Evolutionary conservation across 345 rosid genomes (phyloP).

Genomic region (Citrus medica): DNA sequence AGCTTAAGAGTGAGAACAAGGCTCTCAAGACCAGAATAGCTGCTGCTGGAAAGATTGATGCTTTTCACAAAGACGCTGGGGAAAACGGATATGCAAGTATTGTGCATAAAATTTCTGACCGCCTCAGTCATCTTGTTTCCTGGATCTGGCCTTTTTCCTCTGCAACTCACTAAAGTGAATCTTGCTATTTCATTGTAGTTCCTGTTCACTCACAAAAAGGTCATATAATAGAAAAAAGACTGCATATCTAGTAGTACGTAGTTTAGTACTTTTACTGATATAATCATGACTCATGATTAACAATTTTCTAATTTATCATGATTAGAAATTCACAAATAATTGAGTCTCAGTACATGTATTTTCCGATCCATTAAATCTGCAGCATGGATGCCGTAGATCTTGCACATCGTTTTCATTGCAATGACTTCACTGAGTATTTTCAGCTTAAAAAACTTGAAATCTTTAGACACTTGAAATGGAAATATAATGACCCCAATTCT

Average conservation of each 20-base stretch:
- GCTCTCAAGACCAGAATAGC: constrained; percentile 37
- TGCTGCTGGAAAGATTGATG: constrained; percentile 20
- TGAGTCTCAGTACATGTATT: background rate
- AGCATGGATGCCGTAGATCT: background rate
- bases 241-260: background rate
- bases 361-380: background rate
- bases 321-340: background rate
- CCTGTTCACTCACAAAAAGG: background rate
- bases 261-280: background rate
- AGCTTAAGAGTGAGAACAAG: constrained; percentile 49
- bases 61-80: constrained; percentile 2
- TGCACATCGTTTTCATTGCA: background rate
- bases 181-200: background rate
- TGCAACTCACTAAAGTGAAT: constrained; percentile 7
- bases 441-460: background rate
- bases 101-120: constrained; percentile 15
- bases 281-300: background rate
- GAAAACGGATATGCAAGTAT: constrained; percentile 10
- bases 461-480: background rate
- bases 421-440: background rate
- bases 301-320: background rate
- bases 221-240: background rate
- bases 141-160: constrained; percentile 15
- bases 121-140: constrained; percentile 11
- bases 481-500: background rate